Evolutionary conservation across 108 stramenopile genomes (phyloP).

Genomic region (Stephanodiscus triporus): DNA sequence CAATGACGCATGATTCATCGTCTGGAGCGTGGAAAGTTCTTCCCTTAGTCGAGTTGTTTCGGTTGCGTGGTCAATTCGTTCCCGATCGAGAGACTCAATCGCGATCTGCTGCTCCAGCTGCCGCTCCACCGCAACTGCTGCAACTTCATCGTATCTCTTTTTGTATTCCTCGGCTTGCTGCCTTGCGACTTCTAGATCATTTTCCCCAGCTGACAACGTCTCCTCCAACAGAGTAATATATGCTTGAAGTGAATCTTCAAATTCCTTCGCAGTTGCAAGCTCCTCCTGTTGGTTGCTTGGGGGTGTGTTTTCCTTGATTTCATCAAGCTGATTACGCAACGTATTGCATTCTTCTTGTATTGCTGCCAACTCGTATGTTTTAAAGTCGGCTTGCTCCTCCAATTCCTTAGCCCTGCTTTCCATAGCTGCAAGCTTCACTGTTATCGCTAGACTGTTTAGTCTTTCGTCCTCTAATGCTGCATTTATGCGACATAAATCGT

Average conservation of each 20-base stretch:
- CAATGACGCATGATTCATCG: background rate
- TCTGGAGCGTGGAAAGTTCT: background rate
- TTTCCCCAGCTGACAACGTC: constrained; percentile 21
- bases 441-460: background rate
- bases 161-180: constrained; percentile 8
- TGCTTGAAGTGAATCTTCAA: constrained; percentile 29
- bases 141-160: background rate
- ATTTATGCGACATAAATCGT: background rate
- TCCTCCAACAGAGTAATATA: constrained; percentile 36
- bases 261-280: constrained; percentile 18
- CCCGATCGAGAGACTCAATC: constrained; percentile 27
- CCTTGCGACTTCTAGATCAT: constrained; percentile 31
- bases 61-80: constrained; percentile 9
- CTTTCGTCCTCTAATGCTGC: constrained; percentile 8
- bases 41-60: constrained; percentile 8
- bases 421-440: background rate
- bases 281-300: constrained; percentile 13
- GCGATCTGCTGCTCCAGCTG: constrained; percentile 33
- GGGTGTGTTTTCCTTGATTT: constrained; percentile 1
- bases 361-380: background rate
- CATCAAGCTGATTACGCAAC: background rate
- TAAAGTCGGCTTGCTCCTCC: background rate
- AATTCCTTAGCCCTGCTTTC: background rate
- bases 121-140: constrained; percentile 20
- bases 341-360: constrained; percentile 17